A percentile compares a stretch with the other conserved stretches of the same genome.
Evolutionary conservation across 2,329 filamentous ascomycete genomes (phyloP).

Genomic region (Ophiostoma australiae): DNA sequence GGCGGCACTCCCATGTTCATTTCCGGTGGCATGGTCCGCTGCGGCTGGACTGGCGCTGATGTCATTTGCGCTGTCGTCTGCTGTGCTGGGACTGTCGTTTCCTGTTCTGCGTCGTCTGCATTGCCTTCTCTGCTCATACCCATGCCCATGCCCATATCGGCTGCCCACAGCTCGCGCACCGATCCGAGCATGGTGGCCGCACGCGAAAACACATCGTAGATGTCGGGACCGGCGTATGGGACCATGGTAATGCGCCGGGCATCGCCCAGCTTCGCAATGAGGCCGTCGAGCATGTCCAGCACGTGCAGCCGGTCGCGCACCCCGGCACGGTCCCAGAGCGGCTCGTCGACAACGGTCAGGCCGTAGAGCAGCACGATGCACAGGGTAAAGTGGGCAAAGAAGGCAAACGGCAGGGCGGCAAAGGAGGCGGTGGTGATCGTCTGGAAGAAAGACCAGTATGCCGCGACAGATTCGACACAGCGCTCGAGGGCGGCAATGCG

Average conservation of each 20-base stretch:
- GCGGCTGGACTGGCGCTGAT: not conserved
- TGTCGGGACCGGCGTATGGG: not conserved
- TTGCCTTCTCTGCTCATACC: too few species aligned
- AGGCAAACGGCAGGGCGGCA: constrained; percentile 35
- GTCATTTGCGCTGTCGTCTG: not conserved
- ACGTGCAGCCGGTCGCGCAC: constrained; percentile 36
- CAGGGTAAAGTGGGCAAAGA: constrained; percentile 36
- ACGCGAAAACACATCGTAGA: constrained; percentile 22
- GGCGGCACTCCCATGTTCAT: not conserved
- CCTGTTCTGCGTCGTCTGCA: too few species aligned
- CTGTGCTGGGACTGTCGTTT: not conserved
- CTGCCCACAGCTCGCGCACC: constrained; percentile 25
- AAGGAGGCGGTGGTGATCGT: constrained; percentile 31
- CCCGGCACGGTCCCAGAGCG: constrained; percentile 37
- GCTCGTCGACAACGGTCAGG: constrained; percentile 36
- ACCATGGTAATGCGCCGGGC: constrained; percentile 8
- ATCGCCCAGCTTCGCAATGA: constrained; percentile 27
- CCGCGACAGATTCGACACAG: constrained; percentile 31
- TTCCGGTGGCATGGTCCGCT: not conserved
- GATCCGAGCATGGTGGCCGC: constrained; percentile 18
- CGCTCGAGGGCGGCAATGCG: constrained; percentile 25
- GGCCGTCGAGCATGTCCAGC: constrained; percentile 31
- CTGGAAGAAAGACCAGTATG: constrained; percentile 36
- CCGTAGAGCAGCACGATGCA: constrained; percentile 35
- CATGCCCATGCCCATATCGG: not conserved